Evolutionary conservation across 2,329 filamentous ascomycete genomes (phyloP).

Genomic region (Pyricularia grisea): DNA sequence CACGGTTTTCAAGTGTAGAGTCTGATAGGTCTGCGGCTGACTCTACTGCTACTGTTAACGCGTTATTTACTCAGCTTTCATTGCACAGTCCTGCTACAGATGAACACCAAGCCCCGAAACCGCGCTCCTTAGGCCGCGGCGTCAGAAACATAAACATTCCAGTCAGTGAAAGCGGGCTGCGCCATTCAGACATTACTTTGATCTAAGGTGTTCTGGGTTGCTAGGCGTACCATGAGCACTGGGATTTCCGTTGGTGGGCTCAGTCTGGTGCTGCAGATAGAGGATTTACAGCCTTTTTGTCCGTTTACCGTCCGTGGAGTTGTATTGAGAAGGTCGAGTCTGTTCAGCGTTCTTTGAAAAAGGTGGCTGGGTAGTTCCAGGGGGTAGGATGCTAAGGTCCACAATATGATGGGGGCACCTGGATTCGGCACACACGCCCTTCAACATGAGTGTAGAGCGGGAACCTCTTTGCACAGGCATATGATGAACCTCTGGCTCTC

Average conservation of each 20-base stretch:
- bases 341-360: too few species aligned
- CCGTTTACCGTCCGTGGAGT: neutral
- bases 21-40: neutral
- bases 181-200: neutral
- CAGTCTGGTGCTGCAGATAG: neutral
- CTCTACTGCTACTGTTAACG: neutral
- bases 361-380: too few species aligned
- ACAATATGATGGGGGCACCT: too few species aligned
- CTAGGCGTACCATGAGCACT: neutral
- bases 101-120: neutral
- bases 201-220: neutral
- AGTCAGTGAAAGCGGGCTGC: neutral
- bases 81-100: neutral
- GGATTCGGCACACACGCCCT: too few species aligned
- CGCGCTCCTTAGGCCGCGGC: neutral
- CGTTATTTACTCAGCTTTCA: neutral
- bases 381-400: too few species aligned
- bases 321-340: neutral
- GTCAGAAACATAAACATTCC: neutral
- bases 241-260: neutral
- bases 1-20: neutral
- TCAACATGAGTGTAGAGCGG: too few species aligned
- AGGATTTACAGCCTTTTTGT: neutral
- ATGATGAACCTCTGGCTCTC: too few species aligned
- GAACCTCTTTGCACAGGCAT: too few species aligned